Conservation (phyloP, 108 stramenopile genomes). For the Skeletonema grethae region DNA sequence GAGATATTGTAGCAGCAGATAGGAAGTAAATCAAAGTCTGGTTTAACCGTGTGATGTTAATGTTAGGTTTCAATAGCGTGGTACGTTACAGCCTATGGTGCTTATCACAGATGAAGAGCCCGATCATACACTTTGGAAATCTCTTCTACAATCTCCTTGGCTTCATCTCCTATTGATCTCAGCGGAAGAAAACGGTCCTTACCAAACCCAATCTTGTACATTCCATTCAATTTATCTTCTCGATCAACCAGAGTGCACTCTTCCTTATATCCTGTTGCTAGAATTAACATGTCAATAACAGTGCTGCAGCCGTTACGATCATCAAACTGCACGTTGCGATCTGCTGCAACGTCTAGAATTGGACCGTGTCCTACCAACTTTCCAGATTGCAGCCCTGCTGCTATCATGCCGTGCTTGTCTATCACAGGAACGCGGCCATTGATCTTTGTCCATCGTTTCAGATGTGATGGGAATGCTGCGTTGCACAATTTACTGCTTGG, state of each 20-base stretch:
- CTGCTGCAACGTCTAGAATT: constrained; percentile 26
- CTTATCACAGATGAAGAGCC: too few species aligned
- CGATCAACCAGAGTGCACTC: constrained; percentile 36
- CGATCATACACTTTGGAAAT: constrained; percentile 14
- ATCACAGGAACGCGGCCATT: constrained; percentile 55
- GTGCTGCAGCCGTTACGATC: constrained; percentile 14
- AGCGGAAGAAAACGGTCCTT: constrained; percentile 56
- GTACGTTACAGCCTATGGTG: too few species aligned
- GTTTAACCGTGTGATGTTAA: too few species aligned
- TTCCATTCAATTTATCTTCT: constrained; percentile 54
- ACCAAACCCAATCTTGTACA: constrained; percentile 57
- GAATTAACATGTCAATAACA: constrained; percentile 52
- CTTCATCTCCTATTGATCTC: constrained; percentile 51
- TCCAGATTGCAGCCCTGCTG: constrained; percentile 46
- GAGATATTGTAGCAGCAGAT: too few species aligned
- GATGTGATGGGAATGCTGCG: constrained; percentile 46
- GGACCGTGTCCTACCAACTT: constrained; percentile 54
- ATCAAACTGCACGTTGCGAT: constrained; percentile 16
- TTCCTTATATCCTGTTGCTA: constrained; percentile 54
- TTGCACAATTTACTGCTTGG: constrained; percentile 41
- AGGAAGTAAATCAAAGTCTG: too few species aligned
- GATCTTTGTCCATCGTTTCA: constrained; percentile 44
- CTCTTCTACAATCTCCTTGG: constrained; percentile 22
- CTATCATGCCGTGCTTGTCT: constrained; percentile 50
- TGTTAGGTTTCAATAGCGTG: too few species aligned